Base-by-base conservation (phyloP, 106 monocot species). In the Dioscorea dumetorum region DNA sequence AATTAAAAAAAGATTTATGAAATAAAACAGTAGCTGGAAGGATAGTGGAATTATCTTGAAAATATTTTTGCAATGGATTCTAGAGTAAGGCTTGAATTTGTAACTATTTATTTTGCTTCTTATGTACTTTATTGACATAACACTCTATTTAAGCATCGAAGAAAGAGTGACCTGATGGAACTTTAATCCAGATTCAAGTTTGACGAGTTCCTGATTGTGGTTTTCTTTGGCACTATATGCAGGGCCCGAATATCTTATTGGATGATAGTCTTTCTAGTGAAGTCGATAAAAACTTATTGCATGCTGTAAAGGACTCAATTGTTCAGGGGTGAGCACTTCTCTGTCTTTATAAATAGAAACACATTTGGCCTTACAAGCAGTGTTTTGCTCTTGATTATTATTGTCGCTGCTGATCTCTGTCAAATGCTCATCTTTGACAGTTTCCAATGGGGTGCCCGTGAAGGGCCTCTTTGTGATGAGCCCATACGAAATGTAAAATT, bases 381-480 rank as follows among this genome's bases (percentile, higher is more conserved):
- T 41, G 41, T 10, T 41, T 41, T 41, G 2, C 41, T 41, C 5
- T 41, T 41, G 41, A 41, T 41, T 41, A 41, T 41, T 41, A 0
- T 41, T 8, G 41, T 6, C 2, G 41, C 41, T 41, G 6, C 10
- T 41, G 41, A 41, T 41, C 41, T 41, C 41, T 41, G 41, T 41
- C 6, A 41, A 41, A 41, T 41, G 41, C 41, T 41, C 41, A 41
- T 41, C 24, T 75, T 67, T 7, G 41, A 63, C 71, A 95, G 95
- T 28, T 97, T 97, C 62, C 97, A 97, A 58, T 97, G 97, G 97
- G 97, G 97, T 53, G 91, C 97, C 2, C 85, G 97, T 56, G 97
- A 97, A 84, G 97, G 97, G 34, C 97, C 97, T 57, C 82, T 97
- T 60, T 97, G 97, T 67, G 97, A 97, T 71, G 97, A 97, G 69